Conservation (phyloP, 1,284 basidiomycete species). For the Volvariella surrecta region DNA sequence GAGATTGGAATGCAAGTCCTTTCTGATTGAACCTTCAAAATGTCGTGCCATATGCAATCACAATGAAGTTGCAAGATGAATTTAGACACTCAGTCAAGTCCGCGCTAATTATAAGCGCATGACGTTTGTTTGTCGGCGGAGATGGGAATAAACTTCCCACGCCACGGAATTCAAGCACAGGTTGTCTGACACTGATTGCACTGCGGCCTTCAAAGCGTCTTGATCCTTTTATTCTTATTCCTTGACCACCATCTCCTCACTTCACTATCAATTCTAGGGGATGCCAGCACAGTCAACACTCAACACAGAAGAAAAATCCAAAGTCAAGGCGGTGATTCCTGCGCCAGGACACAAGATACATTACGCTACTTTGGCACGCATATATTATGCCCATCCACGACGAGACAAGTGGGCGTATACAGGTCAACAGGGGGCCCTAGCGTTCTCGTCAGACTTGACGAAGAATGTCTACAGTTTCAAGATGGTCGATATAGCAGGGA, state of each 20-base stretch:
- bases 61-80: no score
- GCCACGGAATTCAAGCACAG: no score
- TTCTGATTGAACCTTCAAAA: no score
- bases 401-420: constrained; percentile 77
- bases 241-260: not conserved
- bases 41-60: no score
- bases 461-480: constrained; percentile 58
- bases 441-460: constrained; percentile 58
- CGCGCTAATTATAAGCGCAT: no score
- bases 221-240: no score
- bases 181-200: no score
- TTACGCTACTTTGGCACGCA: constrained; percentile 70
- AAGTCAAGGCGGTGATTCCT: constrained; percentile 62
- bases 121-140: no score
- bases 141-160: no score
- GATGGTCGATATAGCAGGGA: constrained; percentile 78
- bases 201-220: no score
- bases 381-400: constrained; percentile 81
- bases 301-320: constrained; percentile 66
- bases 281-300: constrained; percentile 73
- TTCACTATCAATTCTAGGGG: constrained; percentile 4
- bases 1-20: no score
- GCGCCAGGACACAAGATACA: constrained; percentile 61
- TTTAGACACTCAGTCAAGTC: no score
- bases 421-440: constrained; percentile 79